A percentile compares a stretch with the other conserved stretches of the same genome.
These are phyloP conservation scores for Boletus rubroflammeus DNA, from an alignment of 768 basidiomycete genomes.

Conservation along the genomic window DNA sequence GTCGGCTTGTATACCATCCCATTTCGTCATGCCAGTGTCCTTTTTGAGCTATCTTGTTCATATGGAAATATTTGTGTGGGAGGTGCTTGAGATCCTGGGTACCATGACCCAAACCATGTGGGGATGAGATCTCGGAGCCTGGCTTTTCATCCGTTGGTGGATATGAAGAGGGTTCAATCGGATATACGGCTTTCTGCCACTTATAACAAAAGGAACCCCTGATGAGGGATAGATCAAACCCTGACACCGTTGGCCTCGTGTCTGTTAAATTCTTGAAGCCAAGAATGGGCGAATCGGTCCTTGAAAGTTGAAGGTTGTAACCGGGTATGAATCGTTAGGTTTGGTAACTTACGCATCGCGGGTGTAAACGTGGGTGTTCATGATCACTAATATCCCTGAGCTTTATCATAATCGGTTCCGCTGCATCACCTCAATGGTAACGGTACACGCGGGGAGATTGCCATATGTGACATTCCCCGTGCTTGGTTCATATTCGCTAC, in stretches of 20 bases:
- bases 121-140: neutral
- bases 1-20: neutral
- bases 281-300: neutral
- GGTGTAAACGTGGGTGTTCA: conserved; percentile 1
- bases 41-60: neutral
- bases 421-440: neutral
- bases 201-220: conserved; percentile 18
- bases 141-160: neutral
- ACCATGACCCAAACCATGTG: neutral
- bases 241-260: conserved; percentile 7
- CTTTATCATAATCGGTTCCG: conserved; percentile 8
- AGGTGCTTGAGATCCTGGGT: neutral
- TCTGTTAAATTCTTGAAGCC: conserved; percentile 3
- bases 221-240: conserved; percentile 6
- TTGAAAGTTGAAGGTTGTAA: neutral
- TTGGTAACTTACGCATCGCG: conserved; percentile 12
- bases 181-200: neutral
- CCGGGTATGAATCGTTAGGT: neutral
- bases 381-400: neutral
- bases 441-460: neutral
- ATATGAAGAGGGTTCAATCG: conserved; percentile 3
- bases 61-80: neutral
- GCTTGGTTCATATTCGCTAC: conserved; percentile 5
- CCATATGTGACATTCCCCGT: neutral
- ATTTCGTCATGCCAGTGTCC: neutral